A percentile compares a stretch with the other conserved stretches of the same genome.
These are phyloP conservation scores for Lactifluus subvellereus DNA, from an alignment of 768 basidiomycete species.

Conservation along the genomic window DNA sequence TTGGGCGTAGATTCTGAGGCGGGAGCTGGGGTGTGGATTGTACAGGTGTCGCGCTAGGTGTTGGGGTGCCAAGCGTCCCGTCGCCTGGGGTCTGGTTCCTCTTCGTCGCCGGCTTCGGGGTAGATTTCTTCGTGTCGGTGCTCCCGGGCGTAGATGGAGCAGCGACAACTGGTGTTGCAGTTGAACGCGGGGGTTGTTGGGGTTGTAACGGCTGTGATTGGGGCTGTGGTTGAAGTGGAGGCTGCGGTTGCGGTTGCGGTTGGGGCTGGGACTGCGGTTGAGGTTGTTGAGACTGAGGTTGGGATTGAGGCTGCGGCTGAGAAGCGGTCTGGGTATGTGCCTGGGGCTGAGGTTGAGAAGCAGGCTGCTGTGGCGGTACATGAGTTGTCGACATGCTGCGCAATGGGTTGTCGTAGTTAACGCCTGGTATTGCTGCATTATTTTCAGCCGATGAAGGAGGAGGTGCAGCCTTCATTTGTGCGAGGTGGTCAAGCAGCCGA, in stretches of 20 bases:
- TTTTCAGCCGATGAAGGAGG: neutral
- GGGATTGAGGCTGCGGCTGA: slow-evolving; percentile 11
- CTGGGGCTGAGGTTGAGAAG: slow-evolving; percentile 10
- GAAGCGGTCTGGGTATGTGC: slow-evolving; percentile 2
- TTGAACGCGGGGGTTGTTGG: slow-evolving; percentile 12
- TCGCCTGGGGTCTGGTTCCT: slow-evolving; percentile 17
- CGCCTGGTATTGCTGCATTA: neutral
- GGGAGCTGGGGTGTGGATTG: slow-evolving; percentile 24
- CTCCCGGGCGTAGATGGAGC: slow-evolving; percentile 16
- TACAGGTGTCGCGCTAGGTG: slow-evolving; percentile 27
- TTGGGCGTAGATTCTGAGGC: slow-evolving; percentile 27
- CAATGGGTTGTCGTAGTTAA: slow-evolving; percentile 10
- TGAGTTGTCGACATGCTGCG: neutral
- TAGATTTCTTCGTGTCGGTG: slow-evolving; percentile 19
- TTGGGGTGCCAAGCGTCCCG: slow-evolving; percentile 26
- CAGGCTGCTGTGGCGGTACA: neutral
- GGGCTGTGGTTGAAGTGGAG: slow-evolving; percentile 7
- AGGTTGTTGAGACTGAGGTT: slow-evolving; percentile 1
- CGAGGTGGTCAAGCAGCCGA: slow-evolving; percentile 21
- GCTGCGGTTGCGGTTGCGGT: slow-evolving; percentile 3
- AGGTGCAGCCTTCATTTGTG: neutral
- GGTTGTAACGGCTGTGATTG: slow-evolving; percentile 12
- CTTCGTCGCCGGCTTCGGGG: slow-evolving; percentile 18
- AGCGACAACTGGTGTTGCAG: slow-evolving; percentile 15
- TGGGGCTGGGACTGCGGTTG: neutral